Percentiles rank a stretch among this genome's conserved stretches.
phyloP scores from a whole-genome alignment of 78 protist genomes.

The Diacronema lutheri region DNA sequence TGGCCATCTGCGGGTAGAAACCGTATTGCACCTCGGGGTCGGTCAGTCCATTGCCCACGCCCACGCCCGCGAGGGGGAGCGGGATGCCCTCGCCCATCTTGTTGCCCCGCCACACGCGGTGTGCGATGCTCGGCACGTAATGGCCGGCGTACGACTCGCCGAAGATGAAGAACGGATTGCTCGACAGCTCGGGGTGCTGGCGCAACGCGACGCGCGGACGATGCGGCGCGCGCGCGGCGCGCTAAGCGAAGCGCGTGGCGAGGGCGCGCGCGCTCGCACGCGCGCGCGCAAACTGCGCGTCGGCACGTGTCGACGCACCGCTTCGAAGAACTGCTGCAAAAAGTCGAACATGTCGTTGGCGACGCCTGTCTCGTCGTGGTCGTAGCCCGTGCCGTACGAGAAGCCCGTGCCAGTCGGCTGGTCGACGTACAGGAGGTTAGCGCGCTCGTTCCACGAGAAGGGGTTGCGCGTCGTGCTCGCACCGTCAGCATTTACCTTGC shows the following conservation, averaged over 20 bases:
- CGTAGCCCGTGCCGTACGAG: constrained; percentile 28
- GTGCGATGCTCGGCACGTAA: constrained; percentile 62
- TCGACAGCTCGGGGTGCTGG: neutral
- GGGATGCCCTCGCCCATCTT: neutral
- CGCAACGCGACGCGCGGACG: no score
- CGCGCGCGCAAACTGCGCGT: no score
- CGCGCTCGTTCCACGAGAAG: constrained; percentile 28
- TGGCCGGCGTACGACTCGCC: constrained; percentile 78
- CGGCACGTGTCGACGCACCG: no score
- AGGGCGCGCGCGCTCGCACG: no score
- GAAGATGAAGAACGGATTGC: constrained; percentile 36
- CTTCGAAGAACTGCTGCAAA: constrained; percentile 44
- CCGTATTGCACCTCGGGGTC: constrained; percentile 57
- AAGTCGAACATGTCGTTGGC: constrained; percentile 60
- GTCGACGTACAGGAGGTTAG: constrained; percentile 32
- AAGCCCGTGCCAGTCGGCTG: constrained; percentile 71
- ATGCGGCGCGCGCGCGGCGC: no score
- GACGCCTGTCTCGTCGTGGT: constrained; percentile 44
- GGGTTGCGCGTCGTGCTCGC: neutral
- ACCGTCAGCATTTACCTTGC: constrained; percentile 25
- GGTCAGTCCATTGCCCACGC: constrained; percentile 64
- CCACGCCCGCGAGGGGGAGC: constrained; percentile 30
- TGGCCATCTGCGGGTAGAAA: constrained; percentile 32
- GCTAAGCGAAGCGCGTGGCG: no score
- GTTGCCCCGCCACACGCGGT: constrained; percentile 14